Conservation (phyloP, 2,329 filamentous ascomycete species). For the Colletotrichum melonis region DNA sequence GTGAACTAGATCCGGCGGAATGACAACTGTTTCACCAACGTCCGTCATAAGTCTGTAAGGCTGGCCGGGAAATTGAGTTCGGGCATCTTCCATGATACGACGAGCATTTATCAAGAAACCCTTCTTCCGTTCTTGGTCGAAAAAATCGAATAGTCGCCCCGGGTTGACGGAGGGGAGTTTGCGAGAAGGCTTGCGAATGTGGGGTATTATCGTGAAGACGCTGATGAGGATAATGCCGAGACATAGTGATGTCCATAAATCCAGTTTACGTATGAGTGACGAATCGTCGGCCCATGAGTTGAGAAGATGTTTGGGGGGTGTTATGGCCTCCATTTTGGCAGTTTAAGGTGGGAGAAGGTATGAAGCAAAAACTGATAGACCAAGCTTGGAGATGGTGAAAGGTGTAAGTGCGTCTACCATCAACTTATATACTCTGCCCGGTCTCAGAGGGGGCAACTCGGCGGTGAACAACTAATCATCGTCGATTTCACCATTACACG, state of each 20-base stretch:
- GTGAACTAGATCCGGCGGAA: constrained; percentile 36
- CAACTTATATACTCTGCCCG: too few species aligned
- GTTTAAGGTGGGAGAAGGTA: not conserved
- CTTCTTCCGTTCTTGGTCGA: not conserved
- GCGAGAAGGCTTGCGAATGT: constrained; percentile 12
- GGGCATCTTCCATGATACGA: not conserved
- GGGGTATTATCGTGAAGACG: not conserved
- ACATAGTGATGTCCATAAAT: constrained; percentile 14
- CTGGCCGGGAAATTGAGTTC: constrained; percentile 14
- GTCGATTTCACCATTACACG: too few species aligned
- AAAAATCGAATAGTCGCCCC: not conserved
- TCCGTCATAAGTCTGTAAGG: constrained; percentile 37
- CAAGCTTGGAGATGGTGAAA: not conserved
- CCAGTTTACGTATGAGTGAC: not conserved
- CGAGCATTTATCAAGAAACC: constrained; percentile 15
- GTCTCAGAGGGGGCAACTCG: too few species aligned
- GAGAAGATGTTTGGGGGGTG: not conserved
- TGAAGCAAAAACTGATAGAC: not conserved
- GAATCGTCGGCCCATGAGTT: not conserved
- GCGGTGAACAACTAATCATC: too few species aligned
- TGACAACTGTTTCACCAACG: constrained; percentile 36
- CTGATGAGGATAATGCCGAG: constrained; percentile 4
- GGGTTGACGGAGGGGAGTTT: constrained; percentile 28
- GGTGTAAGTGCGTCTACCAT: too few species aligned
- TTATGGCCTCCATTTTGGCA: not conserved